Evolutionary conservation across 495 filamentous ascomycete genomes (phyloP).

Genomic region (Aspergillus cavernicola): DNA sequence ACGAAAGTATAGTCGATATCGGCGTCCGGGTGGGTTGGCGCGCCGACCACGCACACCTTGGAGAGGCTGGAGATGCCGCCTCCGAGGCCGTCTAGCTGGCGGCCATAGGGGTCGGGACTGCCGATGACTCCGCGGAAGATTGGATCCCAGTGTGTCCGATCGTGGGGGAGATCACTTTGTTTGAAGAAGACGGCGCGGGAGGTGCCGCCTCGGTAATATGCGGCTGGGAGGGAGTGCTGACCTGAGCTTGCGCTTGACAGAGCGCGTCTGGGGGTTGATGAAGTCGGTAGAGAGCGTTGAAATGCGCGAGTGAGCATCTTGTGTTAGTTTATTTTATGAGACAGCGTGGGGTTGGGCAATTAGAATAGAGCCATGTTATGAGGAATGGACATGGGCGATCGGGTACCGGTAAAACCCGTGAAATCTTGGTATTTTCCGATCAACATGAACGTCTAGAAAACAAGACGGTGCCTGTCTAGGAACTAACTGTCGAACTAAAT

Average conservation of each 20-base stretch:
- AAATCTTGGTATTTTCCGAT: too few relatives aligned
- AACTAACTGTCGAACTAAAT: too few relatives aligned
- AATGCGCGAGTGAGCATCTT: too few relatives aligned
- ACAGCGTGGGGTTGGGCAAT: too few relatives aligned
- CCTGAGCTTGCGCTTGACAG: too few relatives aligned
- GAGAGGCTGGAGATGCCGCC: slow-evolving; percentile 66
- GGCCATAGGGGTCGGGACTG: slow-evolving; percentile 62
- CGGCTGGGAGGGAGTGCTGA: slow-evolving; percentile 49
- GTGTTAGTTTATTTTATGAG: slow-evolving; percentile 30
- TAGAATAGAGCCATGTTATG: too few relatives aligned
- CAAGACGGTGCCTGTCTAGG: too few relatives aligned
- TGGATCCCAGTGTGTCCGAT: slow-evolving; percentile 45
- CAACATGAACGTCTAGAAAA: too few relatives aligned
- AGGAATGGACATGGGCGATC: too few relatives aligned
- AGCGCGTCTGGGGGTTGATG: too few relatives aligned
- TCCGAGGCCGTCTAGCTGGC: slow-evolving; percentile 71
- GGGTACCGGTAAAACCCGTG: too few relatives aligned
- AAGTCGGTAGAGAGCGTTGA: not conserved
- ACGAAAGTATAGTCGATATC: slow-evolving; percentile 74
- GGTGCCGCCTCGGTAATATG: slow-evolving; percentile 72
- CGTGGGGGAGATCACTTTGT: slow-evolving; percentile 46
- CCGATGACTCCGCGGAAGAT: slow-evolving; percentile 64
- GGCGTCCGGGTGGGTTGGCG: slow-evolving; percentile 42
- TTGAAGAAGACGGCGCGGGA: slow-evolving; percentile 65
- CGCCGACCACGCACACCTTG: slow-evolving; percentile 64